These are phyloP conservation scores for Rhizopogon sp. DNA, from an alignment of 768 basidiomycete genomes.

Conservation along the genomic window DNA sequence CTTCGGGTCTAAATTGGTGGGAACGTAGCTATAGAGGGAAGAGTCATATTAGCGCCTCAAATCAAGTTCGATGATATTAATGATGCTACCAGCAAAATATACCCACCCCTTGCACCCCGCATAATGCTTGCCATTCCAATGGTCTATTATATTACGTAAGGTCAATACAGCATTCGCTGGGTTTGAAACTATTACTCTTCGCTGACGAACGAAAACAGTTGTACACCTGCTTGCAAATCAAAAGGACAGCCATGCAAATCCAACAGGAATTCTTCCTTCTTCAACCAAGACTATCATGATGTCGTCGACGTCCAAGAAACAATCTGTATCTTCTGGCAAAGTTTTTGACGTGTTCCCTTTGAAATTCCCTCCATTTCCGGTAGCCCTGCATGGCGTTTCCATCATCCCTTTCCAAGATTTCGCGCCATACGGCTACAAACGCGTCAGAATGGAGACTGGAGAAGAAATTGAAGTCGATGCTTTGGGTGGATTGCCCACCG, in stretches of 20 bases:
- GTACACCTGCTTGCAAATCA: background rate
- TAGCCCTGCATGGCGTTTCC: conserved; percentile 31
- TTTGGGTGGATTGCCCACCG: conserved; percentile 15
- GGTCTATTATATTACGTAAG: too few relatives aligned
- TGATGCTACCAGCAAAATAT: too few relatives aligned
- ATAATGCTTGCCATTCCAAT: too few relatives aligned
- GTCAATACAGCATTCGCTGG: background rate
- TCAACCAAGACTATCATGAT: background rate
- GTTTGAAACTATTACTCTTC: background rate
- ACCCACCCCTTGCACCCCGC: background rate
- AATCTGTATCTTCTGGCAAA: background rate
- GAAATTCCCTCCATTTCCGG: conserved; percentile 47
- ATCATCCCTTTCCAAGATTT: conserved; percentile 43
- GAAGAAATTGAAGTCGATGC: conserved; percentile 22
- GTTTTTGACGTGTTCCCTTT: background rate
- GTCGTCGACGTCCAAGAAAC: background rate
- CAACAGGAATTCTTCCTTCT: conserved; percentile 1
- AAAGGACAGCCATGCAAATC: background rate
- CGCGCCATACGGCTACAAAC: conserved; percentile 19
- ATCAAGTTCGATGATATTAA: background rate
- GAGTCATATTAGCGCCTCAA: background rate
- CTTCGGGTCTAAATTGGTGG: background rate
- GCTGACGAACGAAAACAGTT: background rate
- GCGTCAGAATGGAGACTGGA: conserved; percentile 4
- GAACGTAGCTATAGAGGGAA: background rate